Evolutionary conservation across 73 alveolate species (phyloP).

Genomic region (Paramecium bursaria): DNA sequence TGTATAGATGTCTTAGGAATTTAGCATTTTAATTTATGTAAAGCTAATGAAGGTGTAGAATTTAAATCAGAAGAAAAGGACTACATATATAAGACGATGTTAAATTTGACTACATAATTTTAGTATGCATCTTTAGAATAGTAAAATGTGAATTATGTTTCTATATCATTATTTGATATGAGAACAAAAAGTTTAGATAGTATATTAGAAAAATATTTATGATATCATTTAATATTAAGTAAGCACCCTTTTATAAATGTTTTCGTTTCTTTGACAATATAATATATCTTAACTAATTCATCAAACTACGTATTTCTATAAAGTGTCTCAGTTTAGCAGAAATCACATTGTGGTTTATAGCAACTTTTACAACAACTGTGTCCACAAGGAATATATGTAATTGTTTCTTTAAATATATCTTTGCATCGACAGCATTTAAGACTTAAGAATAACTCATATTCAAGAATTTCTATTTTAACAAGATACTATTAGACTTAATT

Average conservation of each 20-base stretch:
- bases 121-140: too few species aligned
- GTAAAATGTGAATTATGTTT: too few species aligned
- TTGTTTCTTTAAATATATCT: conserved; percentile 24
- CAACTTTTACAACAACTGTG: conserved; percentile 46
- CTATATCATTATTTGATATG: too few species aligned
- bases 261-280: conserved; percentile 43
- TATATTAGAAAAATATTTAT: too few species aligned
- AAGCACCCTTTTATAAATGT: conserved; percentile 39
- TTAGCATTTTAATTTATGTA: too few species aligned
- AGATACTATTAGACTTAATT: conserved; percentile 16
- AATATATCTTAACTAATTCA: conserved; percentile 31
- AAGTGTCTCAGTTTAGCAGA: conserved; percentile 26
- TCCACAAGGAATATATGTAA: conserved; percentile 56
- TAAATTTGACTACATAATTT: too few species aligned
- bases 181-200: too few species aligned
- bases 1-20: too few species aligned
- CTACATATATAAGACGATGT: too few species aligned
- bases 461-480: conserved; percentile 23
- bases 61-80: too few species aligned
- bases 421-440: conserved; percentile 45
- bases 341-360: conserved; percentile 31
- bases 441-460: conserved; percentile 37
- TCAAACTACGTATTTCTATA: conserved; percentile 47
- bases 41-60: too few species aligned
- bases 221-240: too few species aligned